Evolutionary conservation across 768 basidiomycete species (phyloP), one percentile per base, ranked within the genome.

Genomic region (Kwoniella pini): DNA sequence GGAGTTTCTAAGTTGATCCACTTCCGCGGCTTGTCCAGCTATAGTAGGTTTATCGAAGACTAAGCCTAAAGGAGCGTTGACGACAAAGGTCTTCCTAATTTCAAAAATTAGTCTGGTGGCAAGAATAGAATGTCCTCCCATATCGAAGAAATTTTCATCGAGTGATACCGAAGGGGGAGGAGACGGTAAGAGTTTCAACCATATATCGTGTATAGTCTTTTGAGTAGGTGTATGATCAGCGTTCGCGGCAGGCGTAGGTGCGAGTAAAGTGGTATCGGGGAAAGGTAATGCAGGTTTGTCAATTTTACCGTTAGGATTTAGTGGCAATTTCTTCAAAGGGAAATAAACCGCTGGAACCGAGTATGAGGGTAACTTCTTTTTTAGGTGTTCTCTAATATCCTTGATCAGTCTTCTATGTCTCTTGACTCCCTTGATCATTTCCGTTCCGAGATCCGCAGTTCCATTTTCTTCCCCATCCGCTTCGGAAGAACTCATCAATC

Each of bases 221-320:
- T 94, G 90, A 0, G 91, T 95, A 0, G 89, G 80, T 17, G 82
- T 86, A 31, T 83, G 80, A 22, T 79, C 79, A 42, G 80, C 80
- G 6, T 77, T 70, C 7, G 75, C 71, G 15, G 61, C 76, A 0
- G 84, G 79, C 40, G 82, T 79, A n/a, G 74, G 80, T 0, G 78
- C 74, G 31, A 77, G 76, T 61, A 89, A 86, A 3, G 87, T 89
- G 0, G 96, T 98, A 78, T 99, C 96, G 6, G 96, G 96, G 87
- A 98, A 99, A 11, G 96, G 96, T 45, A 99, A 85, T 0, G 91
- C 90, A 0, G 96, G 95, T 75, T 98, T 99, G 82, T 99, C 96
- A 77, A 99, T 88, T 81, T 99, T 99, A 63, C 96, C 96, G 76
- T 98, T 99, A 6, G 96, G 96, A 71, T 97, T 99, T 51, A 99